Base-by-base conservation (phyloP, 345 rosid species). In the Melaleuca alternifolia region DNA sequence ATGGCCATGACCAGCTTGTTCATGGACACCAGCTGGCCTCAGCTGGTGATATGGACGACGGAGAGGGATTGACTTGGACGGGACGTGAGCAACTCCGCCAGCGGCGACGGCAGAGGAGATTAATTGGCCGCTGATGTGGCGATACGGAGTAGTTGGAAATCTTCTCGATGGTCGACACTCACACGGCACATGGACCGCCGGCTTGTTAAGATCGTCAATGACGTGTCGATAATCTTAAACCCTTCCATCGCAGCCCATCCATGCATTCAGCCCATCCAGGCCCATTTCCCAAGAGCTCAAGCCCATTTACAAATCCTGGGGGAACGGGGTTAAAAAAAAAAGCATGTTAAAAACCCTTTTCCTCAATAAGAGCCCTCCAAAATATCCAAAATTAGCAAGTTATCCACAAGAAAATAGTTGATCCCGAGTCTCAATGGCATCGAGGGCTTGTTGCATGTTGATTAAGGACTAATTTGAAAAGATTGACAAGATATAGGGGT, bases 51-150 rank as follows among this genome's bases (percentile, higher is more conserved):
- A 20, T 61, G 20, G 28, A 16, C 41, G 30, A 57, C 30, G 2
- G 3, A 57, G 28, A 57, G 62, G 62, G 62, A 28, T 57, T 57
- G 28, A 57, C 62, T 24, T 5, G 62, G 30, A 10, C 2, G 62
- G 14, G 41, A 10, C 0, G 41, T 2, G 41, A 20, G 41, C 76
- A 28, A 28, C 41, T 62, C 76, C 41, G 1, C 5, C 2, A 20
- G 76, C 3, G 41, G 76, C 5, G 21, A 62, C 5, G 76, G 76
- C 11, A 28, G 30, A 28, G 30, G 30, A 28, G 14, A 24, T 26
- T n/a, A n/a, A 3, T 0, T 1, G 2, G 33, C 3, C 0, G 65
- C 15, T 14, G 6, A 10, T 28, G 5, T 5, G 65, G 16, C 28
- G 15, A 57, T 5, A 12, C 1, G 15, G 30, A 26, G 26, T 5